Evolutionary conservation across 1,284 basidiomycete genomes (phyloP).

Genomic region (Wallemia mellicola): DNA sequence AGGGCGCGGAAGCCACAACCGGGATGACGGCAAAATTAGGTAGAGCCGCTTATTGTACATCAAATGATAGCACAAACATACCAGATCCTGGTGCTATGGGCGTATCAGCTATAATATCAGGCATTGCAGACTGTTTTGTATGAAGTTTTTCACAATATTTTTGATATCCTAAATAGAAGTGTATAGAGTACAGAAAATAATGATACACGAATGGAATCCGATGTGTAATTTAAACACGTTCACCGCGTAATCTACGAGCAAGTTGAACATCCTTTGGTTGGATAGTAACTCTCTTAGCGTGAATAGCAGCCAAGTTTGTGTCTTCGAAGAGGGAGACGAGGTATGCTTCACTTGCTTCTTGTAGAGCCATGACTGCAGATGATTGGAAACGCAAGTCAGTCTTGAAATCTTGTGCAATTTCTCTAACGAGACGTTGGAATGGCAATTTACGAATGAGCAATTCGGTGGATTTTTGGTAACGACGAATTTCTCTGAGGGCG

Average conservation of each 20-base stretch:
- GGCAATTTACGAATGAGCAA: slow-evolving; percentile 71
- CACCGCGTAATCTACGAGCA: slow-evolving; percentile 28
- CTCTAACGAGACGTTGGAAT: slow-evolving; percentile 65
- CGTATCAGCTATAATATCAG: slow-evolving; percentile 8
- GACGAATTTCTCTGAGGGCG: slow-evolving; percentile 84
- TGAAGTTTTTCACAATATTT: neutral
- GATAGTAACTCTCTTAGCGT: slow-evolving; percentile 62
- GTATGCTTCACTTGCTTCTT: slow-evolving; percentile 73
- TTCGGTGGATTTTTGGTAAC: slow-evolving; percentile 87
- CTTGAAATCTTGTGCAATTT: slow-evolving; percentile 40
- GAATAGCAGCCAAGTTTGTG: slow-evolving; percentile 39
- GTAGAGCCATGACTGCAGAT: slow-evolving; percentile 61
- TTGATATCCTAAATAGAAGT: neutral
- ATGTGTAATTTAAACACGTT: slow-evolving; percentile 25
- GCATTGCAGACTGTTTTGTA: neutral
- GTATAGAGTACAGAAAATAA: neutral
- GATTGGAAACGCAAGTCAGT: slow-evolving; percentile 79
- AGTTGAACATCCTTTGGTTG: slow-evolving; percentile 18
- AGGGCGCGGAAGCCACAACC: slow-evolving; percentile 22
- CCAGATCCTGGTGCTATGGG: slow-evolving; percentile 29
- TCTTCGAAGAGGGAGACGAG: slow-evolving; percentile 54
- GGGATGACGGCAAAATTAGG: slow-evolving; percentile 23
- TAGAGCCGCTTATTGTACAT: slow-evolving; percentile 20
- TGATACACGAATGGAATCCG: neutral
- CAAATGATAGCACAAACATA: slow-evolving; percentile 11